Conservation (phyloP, 306 rosid genomes). For the Ormosia emarginata region DNA sequence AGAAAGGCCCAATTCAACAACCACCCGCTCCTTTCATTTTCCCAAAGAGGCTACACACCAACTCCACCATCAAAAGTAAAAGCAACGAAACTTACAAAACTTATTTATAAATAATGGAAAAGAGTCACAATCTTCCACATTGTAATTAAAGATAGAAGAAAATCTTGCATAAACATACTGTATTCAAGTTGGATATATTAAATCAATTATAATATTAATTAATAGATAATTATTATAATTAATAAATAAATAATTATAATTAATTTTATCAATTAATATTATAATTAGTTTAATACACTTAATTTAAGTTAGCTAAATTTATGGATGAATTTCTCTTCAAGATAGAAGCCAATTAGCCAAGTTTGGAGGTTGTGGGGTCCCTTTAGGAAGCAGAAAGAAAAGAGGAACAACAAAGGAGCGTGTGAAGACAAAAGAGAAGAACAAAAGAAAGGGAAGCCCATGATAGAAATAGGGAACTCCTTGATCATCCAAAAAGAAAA, state of each 20-base stretch:
- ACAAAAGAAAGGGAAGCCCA: constrained; percentile 21
- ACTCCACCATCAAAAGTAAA: constrained; percentile 68
- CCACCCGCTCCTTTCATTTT: constrained; percentile 59
- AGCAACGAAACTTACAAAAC: constrained; percentile 54
- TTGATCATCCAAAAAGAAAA: constrained; percentile 5
- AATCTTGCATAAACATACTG: too few species aligned
- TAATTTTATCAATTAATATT: too few species aligned
- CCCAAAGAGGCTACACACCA: constrained; percentile 65
- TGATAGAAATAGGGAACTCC: neutral
- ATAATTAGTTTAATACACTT: too few species aligned
- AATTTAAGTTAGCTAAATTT: too few species aligned
- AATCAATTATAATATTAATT: too few species aligned
- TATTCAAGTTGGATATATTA: too few species aligned
- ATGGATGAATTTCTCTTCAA: too few species aligned
- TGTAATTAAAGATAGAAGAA: neutral
- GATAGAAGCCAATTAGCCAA: neutral
- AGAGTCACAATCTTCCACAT: constrained; percentile 24
- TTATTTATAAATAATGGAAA: neutral
- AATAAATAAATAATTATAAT: too few species aligned
- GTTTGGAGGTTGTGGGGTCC: constrained; percentile 39
- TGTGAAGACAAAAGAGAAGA: constrained; percentile 38
- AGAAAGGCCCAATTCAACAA: constrained; percentile 42
- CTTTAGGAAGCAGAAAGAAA: constrained; percentile 30
- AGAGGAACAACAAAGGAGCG: constrained; percentile 39
- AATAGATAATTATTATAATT: too few species aligned